phyloP scores from a whole-genome alignment of 73 alveolate species.

The Uronychia setigera region DNA sequence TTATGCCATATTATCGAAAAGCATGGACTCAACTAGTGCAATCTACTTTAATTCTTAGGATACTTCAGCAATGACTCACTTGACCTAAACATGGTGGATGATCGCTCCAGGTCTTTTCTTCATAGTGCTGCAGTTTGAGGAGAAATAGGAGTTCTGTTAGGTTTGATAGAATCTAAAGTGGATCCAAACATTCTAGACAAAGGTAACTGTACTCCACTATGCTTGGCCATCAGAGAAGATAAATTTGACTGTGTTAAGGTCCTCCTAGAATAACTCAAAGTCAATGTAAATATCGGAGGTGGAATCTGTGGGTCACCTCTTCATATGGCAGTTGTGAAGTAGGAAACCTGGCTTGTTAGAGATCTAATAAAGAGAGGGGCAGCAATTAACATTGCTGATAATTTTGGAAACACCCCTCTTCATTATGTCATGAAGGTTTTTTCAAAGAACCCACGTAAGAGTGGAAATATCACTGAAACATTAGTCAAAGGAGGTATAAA shows the following conservation, averaged over 20 bases:
- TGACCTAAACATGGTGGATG: constrained; percentile 20
- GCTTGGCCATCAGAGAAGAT: constrained; percentile 59
- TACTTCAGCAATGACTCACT: background rate
- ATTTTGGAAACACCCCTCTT: constrained; percentile 70
- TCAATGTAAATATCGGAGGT: constrained; percentile 64
- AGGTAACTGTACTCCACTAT: constrained; percentile 59
- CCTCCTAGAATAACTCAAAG: constrained; percentile 41
- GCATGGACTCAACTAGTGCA: too few species aligned
- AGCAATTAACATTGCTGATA: constrained; percentile 57
- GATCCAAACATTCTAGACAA: constrained; percentile 48
- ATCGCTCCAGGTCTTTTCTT: constrained; percentile 39
- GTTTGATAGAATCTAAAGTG: constrained; percentile 42
- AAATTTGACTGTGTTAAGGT: constrained; percentile 65
- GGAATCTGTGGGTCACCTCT: constrained; percentile 70
- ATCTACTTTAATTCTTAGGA: background rate
- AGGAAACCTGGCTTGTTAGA: constrained; percentile 32
- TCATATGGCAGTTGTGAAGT: constrained; percentile 67
- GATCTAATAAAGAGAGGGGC: constrained; percentile 65
- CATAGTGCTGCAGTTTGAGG: constrained; percentile 66
- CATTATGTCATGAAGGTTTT: constrained; percentile 72
- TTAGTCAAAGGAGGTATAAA: constrained; percentile 71
- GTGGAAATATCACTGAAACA: constrained; percentile 70
- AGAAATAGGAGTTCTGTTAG: constrained; percentile 59
- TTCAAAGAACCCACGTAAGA: constrained; percentile 45
- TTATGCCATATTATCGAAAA: too few species aligned